Conservation (phyloP, 495 filamentous ascomycete genomes). For the Thermothielavioides terrestris region DNA sequence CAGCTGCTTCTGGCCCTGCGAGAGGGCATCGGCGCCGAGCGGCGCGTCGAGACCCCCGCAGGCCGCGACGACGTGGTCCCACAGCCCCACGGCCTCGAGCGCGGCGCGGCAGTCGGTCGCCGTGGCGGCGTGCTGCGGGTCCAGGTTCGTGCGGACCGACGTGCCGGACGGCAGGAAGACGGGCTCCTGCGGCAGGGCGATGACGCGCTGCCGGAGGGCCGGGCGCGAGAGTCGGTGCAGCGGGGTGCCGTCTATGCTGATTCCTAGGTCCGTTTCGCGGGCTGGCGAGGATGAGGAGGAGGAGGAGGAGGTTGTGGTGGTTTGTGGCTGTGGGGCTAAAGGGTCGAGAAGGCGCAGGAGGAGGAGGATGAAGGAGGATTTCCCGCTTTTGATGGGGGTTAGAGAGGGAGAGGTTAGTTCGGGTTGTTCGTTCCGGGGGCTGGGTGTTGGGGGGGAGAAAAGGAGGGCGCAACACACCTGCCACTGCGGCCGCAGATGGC, state of each 20-base stretch:
- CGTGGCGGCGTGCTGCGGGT: conserved; percentile 26
- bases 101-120: conserved; percentile 37
- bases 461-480: conserved; percentile 4
- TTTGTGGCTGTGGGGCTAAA: conserved; percentile 30
- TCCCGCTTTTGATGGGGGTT: conserved; percentile 44
- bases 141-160: conserved; percentile 35
- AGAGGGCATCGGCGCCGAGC: conserved; percentile 44
- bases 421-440: too few relatives aligned
- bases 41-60: conserved; percentile 45
- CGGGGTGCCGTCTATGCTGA: conserved; percentile 17
- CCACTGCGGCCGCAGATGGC: conserved; percentile 22
- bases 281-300: conserved; percentile 10
- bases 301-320: conserved; percentile 12
- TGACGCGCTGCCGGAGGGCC: conserved; percentile 15
- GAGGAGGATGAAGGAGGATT: conserved; percentile 81
- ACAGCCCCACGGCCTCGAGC: conserved; percentile 43
- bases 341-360: conserved; percentile 90
- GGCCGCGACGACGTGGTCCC: conserved; percentile 38
- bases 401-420: too few relatives aligned
- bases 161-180: conserved; percentile 46
- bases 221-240: conserved; percentile 12
- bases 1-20: conserved; percentile 56
- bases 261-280: conserved; percentile 4
- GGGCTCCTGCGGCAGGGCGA: conserved; percentile 46
- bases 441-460: background rate